These are phyloP conservation scores for Moesziomyces aphidis DNA, from an alignment of 1,284 basidiomycete genomes.

Conservation along the genomic window DNA sequence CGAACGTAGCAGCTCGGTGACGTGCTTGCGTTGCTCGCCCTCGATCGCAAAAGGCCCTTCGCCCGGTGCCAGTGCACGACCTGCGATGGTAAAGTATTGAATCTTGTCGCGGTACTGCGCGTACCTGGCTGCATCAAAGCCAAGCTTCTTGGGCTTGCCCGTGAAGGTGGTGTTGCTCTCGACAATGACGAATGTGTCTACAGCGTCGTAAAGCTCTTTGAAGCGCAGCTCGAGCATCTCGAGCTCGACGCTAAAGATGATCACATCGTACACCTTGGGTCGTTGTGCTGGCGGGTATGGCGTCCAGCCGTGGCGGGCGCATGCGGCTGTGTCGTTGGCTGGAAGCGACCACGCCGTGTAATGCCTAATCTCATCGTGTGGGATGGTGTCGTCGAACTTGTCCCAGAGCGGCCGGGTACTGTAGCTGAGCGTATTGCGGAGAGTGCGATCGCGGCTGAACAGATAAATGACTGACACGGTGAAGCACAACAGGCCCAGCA, in stretches of 20 bases:
- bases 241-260: slow-evolving; percentile 72
- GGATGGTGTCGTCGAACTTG: slow-evolving; percentile 10
- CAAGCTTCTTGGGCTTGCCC: slow-evolving; percentile 30
- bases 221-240: slow-evolving; percentile 78
- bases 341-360: slow-evolving; percentile 73
- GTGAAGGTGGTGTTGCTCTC: slow-evolving; percentile 72
- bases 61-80: slow-evolving; percentile 12
- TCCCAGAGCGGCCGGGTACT: slow-evolving; percentile 78
- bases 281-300: slow-evolving; percentile 4
- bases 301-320: slow-evolving; percentile 74
- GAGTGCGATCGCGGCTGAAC: slow-evolving; percentile 20
- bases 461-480: slow-evolving; percentile 7
- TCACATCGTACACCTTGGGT: slow-evolving; percentile 29
- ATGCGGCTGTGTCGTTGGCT: slow-evolving; percentile 70
- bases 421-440: slow-evolving; percentile 69
- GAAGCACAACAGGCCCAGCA: slow-evolving; percentile 6
- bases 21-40: slow-evolving; percentile 15
- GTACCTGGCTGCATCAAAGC: slow-evolving; percentile 13
- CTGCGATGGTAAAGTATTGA: slow-evolving; percentile 16
- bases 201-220: slow-evolving; percentile 75
- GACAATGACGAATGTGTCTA: slow-evolving; percentile 77
- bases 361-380: slow-evolving; percentile 71
- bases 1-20: slow-evolving; percentile 10
- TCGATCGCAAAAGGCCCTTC: slow-evolving; percentile 29
- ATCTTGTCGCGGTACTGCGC: slow-evolving; percentile 19